phyloP scores from a whole-genome alignment of 73 alveolate species.

The Effrenium voratum region DNA sequence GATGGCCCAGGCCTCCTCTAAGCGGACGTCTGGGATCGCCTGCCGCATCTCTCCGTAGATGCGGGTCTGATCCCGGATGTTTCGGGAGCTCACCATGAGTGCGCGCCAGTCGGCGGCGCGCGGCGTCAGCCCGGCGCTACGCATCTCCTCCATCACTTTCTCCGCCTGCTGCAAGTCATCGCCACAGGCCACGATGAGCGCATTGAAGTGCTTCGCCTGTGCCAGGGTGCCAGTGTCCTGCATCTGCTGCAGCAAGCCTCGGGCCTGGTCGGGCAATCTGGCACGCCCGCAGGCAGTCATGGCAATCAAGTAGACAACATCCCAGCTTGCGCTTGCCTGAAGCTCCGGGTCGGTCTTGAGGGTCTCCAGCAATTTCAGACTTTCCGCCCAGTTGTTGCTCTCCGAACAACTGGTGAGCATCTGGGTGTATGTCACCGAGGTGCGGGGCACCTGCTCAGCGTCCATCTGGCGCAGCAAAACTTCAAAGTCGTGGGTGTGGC shows the following conservation, averaged over 20 bases:
- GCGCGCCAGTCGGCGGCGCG: background rate
- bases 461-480: background rate
- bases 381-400: background rate
- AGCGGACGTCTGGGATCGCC: background rate
- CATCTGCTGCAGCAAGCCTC: background rate
- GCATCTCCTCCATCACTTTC: background rate
- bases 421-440: background rate
- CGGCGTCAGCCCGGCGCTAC: too few relatives aligned
- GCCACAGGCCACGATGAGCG: constrained; percentile 41
- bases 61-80: background rate
- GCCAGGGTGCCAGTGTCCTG: background rate
- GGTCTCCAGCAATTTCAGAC: background rate
- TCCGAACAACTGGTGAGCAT: background rate
- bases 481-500: background rate
- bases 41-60: background rate
- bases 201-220: constrained; percentile 36
- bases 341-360: constrained; percentile 4
- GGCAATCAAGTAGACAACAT: constrained; percentile 2
- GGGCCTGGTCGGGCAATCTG: constrained; percentile 1
- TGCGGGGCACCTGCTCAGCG: background rate
- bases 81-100: background rate
- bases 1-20: constrained; percentile 40
- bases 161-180: background rate
- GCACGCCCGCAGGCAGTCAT: constrained; percentile 38
- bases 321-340: constrained; percentile 8